Percentiles rank a stretch among this genome's conserved stretches.
Evolutionary conservation across 1,284 basidiomycete species (phyloP).

Genomic region (Ustilago hordei): DNA sequence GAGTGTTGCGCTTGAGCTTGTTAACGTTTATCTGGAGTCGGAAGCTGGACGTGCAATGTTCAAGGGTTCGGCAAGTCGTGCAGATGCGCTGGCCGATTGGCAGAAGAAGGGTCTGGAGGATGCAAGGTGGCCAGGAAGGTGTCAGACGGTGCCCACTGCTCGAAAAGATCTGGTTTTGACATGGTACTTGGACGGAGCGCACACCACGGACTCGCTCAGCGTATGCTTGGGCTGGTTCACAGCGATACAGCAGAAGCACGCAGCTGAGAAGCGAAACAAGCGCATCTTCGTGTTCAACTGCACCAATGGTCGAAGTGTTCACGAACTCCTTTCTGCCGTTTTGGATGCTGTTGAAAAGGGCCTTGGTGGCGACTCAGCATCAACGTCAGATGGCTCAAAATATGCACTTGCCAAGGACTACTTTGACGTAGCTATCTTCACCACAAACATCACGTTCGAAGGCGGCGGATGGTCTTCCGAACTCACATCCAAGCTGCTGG

Average conservation of each 20-base stretch:
- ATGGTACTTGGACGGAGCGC: slow-evolving; percentile 96
- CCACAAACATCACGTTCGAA: slow-evolving; percentile 92
- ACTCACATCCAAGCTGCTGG: slow-evolving; percentile 54
- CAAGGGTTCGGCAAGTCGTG: slow-evolving; percentile 22
- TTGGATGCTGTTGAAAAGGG: slow-evolving; percentile 66
- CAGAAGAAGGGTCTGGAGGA: slow-evolving; percentile 78
- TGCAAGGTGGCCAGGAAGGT: slow-evolving; percentile 95
- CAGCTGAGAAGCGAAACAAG: slow-evolving; percentile 55
- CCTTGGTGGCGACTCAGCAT: slow-evolving; percentile 7
- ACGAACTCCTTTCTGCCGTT: slow-evolving; percentile 78
- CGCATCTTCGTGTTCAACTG: slow-evolving; percentile 94
- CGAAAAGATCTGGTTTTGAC: slow-evolving; percentile 71
- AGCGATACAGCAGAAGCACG: slow-evolving; percentile 16
- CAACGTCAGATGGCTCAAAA: background rate
- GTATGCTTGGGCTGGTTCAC: slow-evolving; percentile 87
- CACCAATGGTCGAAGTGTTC: slow-evolving; percentile 86
- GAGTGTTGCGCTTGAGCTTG: slow-evolving; percentile 83
- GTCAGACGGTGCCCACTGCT: slow-evolving; percentile 80
- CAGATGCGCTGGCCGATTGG: slow-evolving; percentile 43
- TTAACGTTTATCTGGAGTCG: slow-evolving; percentile 78
- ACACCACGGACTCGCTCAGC: slow-evolving; percentile 89
- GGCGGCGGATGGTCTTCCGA: slow-evolving; percentile 86
- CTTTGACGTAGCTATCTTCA: slow-evolving; percentile 90
- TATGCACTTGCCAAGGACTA: slow-evolving; percentile 65
- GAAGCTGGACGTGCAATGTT: slow-evolving; percentile 59